Base-by-base conservation (phyloP, 2,329 filamentous ascomycete genomes). In the Eurotiales sp. region DNA sequence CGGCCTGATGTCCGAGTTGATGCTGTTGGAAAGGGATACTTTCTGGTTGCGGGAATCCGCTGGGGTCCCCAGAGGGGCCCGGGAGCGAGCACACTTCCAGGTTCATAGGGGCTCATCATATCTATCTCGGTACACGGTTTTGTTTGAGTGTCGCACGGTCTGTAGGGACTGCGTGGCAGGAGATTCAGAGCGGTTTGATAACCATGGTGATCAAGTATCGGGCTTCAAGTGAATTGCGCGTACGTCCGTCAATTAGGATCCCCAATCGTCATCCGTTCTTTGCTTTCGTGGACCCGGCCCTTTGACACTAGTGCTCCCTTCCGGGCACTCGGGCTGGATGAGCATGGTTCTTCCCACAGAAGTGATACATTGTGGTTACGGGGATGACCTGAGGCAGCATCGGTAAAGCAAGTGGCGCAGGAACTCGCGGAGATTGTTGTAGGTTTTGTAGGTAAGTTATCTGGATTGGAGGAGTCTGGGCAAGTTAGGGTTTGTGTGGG, bases 101-200 rank as follows among this genome's bases (percentile, higher is more conserved):
- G 74, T 75, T 80, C 39, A 67, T 66, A 11, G 77, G 78, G 64
- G 67, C 0, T 77, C 77, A 0, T 79, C 75, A 0, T 81, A 81
- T 46, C 77, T 77, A 0, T 73, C 68, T 0, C 62, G 64, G n/a
- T 79, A 77, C 60, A 76, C 66, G 0, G 63, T 81, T 15, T 71
- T 70, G 0, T 46, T 80, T 1, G 78, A 81, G 53, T 69, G 75
- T 5, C 72, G 78, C 7, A 80, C 76, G 0, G 57, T 81, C 0
- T 0, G 52, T 62, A 0, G 60, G 71, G 3, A 56, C 58, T 0
- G 68, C 78, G 0, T 53, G 66, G 3, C 23, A 47, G 1, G 73
- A 79, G 14, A 55, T 80, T 2, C 57, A 61, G 25, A n/a, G 21
- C n/a, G 79, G 1, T 56, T 80, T 29, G 55, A 64, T 8, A 55